Conservation (phyloP, 495 filamentous ascomycete genomes). For the Talaromyces proteolyticus region DNA sequence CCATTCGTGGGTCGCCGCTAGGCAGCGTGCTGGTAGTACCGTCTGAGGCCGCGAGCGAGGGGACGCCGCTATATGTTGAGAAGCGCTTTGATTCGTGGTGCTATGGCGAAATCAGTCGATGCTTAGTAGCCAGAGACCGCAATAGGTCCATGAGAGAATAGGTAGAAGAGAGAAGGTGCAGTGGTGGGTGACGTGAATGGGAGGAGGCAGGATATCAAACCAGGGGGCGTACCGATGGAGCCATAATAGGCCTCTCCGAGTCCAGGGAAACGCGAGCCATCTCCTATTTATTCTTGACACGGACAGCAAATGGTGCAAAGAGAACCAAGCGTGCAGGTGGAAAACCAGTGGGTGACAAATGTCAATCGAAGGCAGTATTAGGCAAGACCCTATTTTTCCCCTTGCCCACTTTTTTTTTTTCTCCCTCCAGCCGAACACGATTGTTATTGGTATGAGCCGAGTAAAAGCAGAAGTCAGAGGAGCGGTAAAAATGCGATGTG, state of each 20-base stretch:
- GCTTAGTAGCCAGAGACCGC: no score
- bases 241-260: conserved; percentile 72
- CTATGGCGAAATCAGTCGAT: conserved; percentile 33
- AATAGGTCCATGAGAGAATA: no score
- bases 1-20: conserved; percentile 48
- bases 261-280: conserved; percentile 64
- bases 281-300: conserved; percentile 6
- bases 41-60: conserved; percentile 62
- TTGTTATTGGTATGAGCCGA: no score
- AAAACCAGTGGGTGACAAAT: no score
- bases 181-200: neutral
- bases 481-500: no score
- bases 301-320: no score
- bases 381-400: no score
- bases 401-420: no score
- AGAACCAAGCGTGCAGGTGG: no score
- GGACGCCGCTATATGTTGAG: conserved; percentile 72
- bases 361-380: no score
- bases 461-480: no score
- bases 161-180: neutral
- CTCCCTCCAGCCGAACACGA: no score
- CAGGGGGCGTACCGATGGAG: conserved; percentile 55
- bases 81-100: conserved; percentile 69
- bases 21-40: conserved; percentile 56
- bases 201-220: conserved; percentile 8